Conservation (phyloP, 768 basidiomycete species). For the Leccinum olivaceopallidum region DNA sequence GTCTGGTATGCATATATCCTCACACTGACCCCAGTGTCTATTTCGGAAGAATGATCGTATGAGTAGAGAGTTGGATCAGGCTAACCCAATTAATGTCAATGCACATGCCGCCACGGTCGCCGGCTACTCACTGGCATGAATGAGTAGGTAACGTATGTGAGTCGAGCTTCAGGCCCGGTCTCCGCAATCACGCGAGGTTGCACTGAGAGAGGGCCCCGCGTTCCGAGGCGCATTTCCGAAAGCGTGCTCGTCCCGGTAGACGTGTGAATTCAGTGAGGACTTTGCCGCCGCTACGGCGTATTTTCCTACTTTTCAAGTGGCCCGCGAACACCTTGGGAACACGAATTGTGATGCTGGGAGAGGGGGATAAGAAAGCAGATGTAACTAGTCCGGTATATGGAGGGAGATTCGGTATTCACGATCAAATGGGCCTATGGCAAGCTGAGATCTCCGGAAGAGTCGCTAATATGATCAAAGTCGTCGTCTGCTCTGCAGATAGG, state of each 20-base stretch:
- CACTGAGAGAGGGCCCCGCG: not conserved
- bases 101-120: not conserved
- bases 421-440: no score
- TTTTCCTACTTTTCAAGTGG: not conserved
- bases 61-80: not conserved
- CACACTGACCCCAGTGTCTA: not conserved
- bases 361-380: not conserved
- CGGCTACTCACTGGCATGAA: not conserved
- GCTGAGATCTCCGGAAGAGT: no score
- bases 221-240: not conserved
- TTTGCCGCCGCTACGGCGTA: not conserved
- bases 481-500: no score
- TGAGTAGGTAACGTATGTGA: not conserved
- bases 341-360: not conserved
- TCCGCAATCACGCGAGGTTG: not conserved
- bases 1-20: not conserved
- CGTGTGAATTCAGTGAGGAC: not conserved
- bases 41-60: not conserved
- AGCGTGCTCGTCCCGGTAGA: not conserved
- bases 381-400: not conserved
- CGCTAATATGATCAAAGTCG: no score
- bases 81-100: not conserved
- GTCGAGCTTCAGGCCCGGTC: not conserved
- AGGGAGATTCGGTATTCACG: no score
- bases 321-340: not conserved